Evolutionary conservation across 805 yeast genomes (phyloP), one percentile per base, ranked within the genome.

Genomic region (Torulaspora indica): DNA sequence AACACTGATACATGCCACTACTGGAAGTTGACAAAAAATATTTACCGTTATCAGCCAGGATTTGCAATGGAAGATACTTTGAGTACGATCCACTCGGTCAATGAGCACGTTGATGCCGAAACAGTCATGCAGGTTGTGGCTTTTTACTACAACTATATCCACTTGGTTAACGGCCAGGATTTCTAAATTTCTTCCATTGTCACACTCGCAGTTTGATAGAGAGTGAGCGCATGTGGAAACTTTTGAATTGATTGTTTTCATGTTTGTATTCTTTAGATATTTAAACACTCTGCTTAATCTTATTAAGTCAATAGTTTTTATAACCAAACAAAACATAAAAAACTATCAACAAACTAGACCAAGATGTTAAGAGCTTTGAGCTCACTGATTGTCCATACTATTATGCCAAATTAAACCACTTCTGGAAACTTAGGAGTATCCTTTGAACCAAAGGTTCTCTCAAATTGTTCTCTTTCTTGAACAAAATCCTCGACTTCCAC

Each of bases 1-100:
- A 82, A 82, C 62, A 83, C 90, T 3, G 90, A 84, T 57, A 82
- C 89, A 4, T 67, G 70, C 45, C 71, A 75, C 55, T 84, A 80
- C 63, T 81, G 87, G 88, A 58, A 64, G 34, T 65, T 84, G 53
- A 75, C 83, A 2, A 61, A 69, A 29, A 75, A 82, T 55, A 80
- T 84, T 41, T 84, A 71, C 67, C 70, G 90, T 45, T 79, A 72
- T 58, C 71, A 72, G 34, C 83, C 86, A 9, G 74, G 73, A 25
- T 53, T 55, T 29, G 54, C 54, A 12, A 42, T 47, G 44, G 49
- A 43, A n/a, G 56, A 49, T 33, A 50, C 54, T 4, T 33, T 54
- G 15, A 45, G 48, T 14, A 48, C 57, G 28, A 52, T 55, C 33
- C 59, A 55, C 32, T 51, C 57, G 4, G 56, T 54, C 9, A 48